A percentile compares a stretch with the other conserved stretches of the same genome.
phyloP scores from a whole-genome alignment of 2,329 filamentous ascomycete genomes.

The Epichloe bromicola region DNA sequence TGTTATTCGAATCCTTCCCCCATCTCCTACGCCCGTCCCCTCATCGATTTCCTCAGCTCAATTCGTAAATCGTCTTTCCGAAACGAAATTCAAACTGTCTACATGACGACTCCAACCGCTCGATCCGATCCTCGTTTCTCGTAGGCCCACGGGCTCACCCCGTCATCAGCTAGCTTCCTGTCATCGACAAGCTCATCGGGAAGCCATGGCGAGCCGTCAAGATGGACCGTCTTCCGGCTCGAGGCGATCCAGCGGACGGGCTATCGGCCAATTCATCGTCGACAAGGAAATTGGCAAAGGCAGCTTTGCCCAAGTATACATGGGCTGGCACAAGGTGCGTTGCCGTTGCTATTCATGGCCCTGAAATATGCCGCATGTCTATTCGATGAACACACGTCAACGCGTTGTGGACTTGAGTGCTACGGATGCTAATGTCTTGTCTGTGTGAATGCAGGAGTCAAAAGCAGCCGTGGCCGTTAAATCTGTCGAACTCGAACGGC shows the following conservation, averaged over 20 bases:
- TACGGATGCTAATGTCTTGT: neutral
- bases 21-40: neutral
- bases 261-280: constrained; percentile 65
- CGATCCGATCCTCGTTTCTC: constrained; percentile 22
- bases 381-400: too few relatives aligned
- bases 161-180: constrained; percentile 20
- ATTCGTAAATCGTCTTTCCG: constrained; percentile 7
- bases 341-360: neutral
- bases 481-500: constrained; percentile 77
- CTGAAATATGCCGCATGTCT: neutral
- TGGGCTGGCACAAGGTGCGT: constrained; percentile 65
- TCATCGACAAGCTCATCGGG: constrained; percentile 19
- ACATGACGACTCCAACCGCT: constrained; percentile 26
- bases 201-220: constrained; percentile 27
- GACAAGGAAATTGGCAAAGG: constrained; percentile 90
- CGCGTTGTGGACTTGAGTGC: neutral
- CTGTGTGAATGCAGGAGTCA: constrained; percentile 43
- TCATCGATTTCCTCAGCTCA: neutral
- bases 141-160: constrained; percentile 24
- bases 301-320: constrained; percentile 93
- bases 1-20: constrained; percentile 1
- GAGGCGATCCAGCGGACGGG: constrained; percentile 20
- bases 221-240: constrained; percentile 24
- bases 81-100: constrained; percentile 12
- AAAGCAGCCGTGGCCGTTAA: constrained; percentile 87